Conservation (phyloP, 2,329 filamentous ascomycete species). For the Fusarium stilboides region DNA sequence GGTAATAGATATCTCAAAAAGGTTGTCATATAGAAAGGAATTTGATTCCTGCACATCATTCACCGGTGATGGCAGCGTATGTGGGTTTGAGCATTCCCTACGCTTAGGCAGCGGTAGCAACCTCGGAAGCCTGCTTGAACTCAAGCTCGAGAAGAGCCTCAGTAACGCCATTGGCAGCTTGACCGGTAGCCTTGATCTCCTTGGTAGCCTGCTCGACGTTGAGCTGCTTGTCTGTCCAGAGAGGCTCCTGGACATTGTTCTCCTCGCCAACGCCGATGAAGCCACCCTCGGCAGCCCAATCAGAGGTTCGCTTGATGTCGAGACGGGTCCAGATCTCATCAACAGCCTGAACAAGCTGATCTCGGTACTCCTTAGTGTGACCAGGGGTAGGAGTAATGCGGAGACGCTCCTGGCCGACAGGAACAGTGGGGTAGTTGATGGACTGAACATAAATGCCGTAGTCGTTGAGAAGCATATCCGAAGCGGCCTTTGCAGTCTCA, state of each 20-base stretch:
- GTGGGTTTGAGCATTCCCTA: neutral
- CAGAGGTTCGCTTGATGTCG: conserved; percentile 90
- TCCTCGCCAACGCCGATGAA: conserved; percentile 94
- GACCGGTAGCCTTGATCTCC: conserved; percentile 69
- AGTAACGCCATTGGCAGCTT: conserved; percentile 62
- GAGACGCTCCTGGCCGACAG: conserved; percentile 96
- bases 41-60: conserved; percentile 27
- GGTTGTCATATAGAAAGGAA: conserved; percentile 44
- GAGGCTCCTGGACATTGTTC: conserved; percentile 74
- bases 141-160: conserved; percentile 74
- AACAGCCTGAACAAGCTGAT: conserved; percentile 86
- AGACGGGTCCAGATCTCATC: conserved; percentile 92
- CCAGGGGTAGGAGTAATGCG: conserved; percentile 97
- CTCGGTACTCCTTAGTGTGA: conserved; percentile 86
- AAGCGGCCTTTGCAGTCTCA: conserved; percentile 91
- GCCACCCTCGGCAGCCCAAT: conserved; percentile 92
- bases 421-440: conserved; percentile 99
- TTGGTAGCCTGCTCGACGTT: conserved; percentile 77
- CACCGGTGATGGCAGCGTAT: conserved; percentile 13
- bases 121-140: conserved; percentile 53
- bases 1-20: conserved; percentile 41
- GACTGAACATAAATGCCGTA: conserved; percentile 97
- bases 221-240: conserved; percentile 94
- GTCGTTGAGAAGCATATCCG: conserved; percentile 90
- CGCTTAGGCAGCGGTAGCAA: conserved; percentile 50